Evolutionary conservation across 2,329 filamentous ascomycete genomes (phyloP).

Genomic region (Fusarium graminum): DNA sequence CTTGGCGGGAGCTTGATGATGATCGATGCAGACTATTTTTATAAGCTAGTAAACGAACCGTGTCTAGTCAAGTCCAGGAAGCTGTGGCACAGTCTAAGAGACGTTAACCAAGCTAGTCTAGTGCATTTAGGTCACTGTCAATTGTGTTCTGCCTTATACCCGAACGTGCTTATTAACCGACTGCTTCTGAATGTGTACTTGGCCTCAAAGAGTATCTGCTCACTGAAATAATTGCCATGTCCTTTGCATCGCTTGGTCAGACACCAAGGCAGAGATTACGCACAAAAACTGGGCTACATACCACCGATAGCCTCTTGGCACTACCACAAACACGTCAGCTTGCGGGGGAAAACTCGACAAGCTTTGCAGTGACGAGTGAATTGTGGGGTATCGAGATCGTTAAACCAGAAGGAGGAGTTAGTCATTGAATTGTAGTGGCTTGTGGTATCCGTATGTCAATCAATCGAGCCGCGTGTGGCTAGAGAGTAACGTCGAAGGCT

Average conservation of each 20-base stretch:
- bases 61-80: not conserved
- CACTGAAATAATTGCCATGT: not conserved
- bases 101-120: conserved; percentile 31
- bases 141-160: conserved; percentile 10
- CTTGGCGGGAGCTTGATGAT: conserved; percentile 23
- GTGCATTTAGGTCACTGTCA: conserved; percentile 7
- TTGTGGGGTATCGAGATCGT: conserved; percentile 40
- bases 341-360: conserved; percentile 26
- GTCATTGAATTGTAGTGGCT: conserved; percentile 12
- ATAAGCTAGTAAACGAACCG: conserved; percentile 6
- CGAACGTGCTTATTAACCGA: not conserved
- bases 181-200: not conserved
- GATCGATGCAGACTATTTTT: conserved; percentile 5
- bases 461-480: not conserved
- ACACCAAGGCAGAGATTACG: conserved; percentile 11
- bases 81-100: conserved; percentile 19
- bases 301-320: conserved; percentile 20
- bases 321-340: conserved; percentile 34
- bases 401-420: conserved; percentile 8
- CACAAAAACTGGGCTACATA: conserved; percentile 12
- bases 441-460: conserved; percentile 4
- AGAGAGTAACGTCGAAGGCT: conserved; percentile 1
- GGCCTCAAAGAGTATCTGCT: not conserved
- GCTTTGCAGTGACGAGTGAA: conserved; percentile 13
- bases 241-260: not conserved